Base-by-base conservation (phyloP, 108 stramenopile genomes). In the Skeletonema costatum region DNA sequence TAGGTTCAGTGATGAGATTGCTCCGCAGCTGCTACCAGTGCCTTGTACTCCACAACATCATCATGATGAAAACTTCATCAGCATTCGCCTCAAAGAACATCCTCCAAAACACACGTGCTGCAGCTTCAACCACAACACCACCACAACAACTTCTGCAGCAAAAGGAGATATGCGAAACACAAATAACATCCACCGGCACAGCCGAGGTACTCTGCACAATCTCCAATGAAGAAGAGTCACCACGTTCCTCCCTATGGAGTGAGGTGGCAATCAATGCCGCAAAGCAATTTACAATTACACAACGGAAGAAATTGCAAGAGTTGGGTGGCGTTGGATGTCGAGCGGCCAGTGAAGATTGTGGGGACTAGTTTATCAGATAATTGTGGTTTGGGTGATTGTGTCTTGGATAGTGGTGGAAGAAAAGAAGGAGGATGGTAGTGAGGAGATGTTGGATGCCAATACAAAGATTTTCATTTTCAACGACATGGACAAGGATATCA, bases 401-500 rank as follows among this genome's bases (percentile, higher is more conserved):
- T 66, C 36, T 16, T 56, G 32, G 35, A 32, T 8, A 19, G 64
- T 33, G 59, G n/a, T n/a, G n/a, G n/a, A 60, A 16, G 12, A 41
- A 11, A 41, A 41, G 12, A 50, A 72, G 12, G 60, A 67, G 19
- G 17, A 61, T 3, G n/a, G 5, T 4, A 72, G 53, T 60, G 25
- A 53, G 19, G 25, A 53, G 19, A 44, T 13, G 9, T 31, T 32
- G 32, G 59, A 35, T 42, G 66, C 1, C 8, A 17, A 50, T 12
- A 87, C 85, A 44, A 89, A 87, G 38, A 86, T 81, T 12, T 90
- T 44, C 89, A 90, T 74, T 90, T 90, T 67, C 89, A 90, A 78
- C 76, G 89, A 7, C 89, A 90, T 59, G 89, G 85, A 53, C 87
- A 88, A 74, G 89, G 89, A 4, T 90, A 86, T 66, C 89, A 90